A percentile compares a stretch with the other conserved stretches of the same genome.
Conservation (phyloP, 2,329 filamentous ascomycete species). For the Trichoderma pleuroti region DNA sequence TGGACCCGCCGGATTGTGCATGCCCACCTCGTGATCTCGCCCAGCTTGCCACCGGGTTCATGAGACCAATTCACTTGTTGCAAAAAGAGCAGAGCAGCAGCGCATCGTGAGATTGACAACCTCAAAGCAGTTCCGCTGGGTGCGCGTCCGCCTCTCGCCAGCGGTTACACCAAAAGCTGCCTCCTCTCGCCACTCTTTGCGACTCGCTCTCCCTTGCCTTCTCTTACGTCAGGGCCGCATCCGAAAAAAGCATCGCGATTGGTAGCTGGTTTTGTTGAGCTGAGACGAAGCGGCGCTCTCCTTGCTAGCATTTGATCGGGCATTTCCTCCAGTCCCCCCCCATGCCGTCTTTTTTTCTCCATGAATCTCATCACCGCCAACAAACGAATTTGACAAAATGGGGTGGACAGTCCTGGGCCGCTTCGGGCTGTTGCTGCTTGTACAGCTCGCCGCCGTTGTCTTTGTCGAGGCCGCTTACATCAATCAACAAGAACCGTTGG, state of each 20-base stretch:
- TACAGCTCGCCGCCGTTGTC: not conserved
- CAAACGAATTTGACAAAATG: conserved; percentile 8
- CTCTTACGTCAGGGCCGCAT: not conserved
- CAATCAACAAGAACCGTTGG: conserved; percentile 12
- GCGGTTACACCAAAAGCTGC: not conserved
- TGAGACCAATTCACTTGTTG: conserved; percentile 2
- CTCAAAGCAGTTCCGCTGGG: not conserved
- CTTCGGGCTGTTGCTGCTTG: conserved; percentile 9
- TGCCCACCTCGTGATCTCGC: conserved; percentile 18
- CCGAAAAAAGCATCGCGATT: not conserved
- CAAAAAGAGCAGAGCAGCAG: not conserved
- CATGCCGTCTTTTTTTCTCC: not conserved
- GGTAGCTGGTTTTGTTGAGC: not conserved
- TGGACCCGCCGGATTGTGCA: conserved; percentile 15
- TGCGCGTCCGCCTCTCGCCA: not conserved
- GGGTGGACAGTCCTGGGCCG: not conserved
- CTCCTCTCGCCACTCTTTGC: not conserved
- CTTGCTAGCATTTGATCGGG: not conserved
- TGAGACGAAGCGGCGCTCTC: not conserved
- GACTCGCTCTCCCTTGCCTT: not conserved
- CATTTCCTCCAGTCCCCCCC: not conserved
- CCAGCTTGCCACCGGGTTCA: conserved; percentile 2
- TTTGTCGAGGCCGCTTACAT: conserved; percentile 1
- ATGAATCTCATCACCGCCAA: not conserved
- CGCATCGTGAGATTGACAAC: not conserved